Percentiles rank a stretch among this genome's conserved stretches.
phyloP scores from a whole-genome alignment of 768 basidiomycete species.

The Chalciporus piperatus region DNA sequence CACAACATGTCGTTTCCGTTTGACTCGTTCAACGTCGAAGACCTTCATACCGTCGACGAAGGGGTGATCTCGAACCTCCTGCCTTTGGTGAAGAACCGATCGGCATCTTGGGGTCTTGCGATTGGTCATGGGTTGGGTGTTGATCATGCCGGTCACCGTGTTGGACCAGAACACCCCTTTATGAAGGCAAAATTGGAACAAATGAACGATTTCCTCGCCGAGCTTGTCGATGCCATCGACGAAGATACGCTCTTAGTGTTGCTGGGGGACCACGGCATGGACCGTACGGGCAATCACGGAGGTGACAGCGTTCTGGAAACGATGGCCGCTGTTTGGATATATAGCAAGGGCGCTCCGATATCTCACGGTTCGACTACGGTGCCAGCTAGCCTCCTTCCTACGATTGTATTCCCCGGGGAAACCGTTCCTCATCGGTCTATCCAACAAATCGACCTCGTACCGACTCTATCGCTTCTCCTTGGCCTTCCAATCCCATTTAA shows the following conservation, averaged over 20 bases:
- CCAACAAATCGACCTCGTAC: slow-evolving; percentile 92
- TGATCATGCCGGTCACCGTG: slow-evolving; percentile 93
- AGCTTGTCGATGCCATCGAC: slow-evolving; percentile 72
- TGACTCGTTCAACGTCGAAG: slow-evolving; percentile 98
- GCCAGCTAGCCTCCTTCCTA: slow-evolving; percentile 52
- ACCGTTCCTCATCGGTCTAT: slow-evolving; percentile 55
- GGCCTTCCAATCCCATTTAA: slow-evolving; percentile 95
- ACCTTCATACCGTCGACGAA: slow-evolving; percentile 91
- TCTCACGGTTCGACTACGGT: slow-evolving; percentile 33
- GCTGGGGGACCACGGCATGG: slow-evolving; percentile 98
- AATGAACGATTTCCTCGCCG: slow-evolving; percentile 77
- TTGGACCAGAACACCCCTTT: slow-evolving; percentile 83
- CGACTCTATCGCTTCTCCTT: slow-evolving; percentile 83
- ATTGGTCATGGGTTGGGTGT: slow-evolving; percentile 94
- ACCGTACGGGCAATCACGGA: slow-evolving; percentile 90
- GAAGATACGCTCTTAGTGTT: slow-evolving; percentile 90
- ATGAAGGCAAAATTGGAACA: slow-evolving; percentile 86
- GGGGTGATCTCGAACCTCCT: slow-evolving; percentile 85
- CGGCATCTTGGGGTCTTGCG: slow-evolving; percentile 75
- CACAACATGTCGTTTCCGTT: slow-evolving; percentile 77
- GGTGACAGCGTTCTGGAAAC: slow-evolving; percentile 88
- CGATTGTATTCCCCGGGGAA: slow-evolving; percentile 59
- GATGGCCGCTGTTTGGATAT: slow-evolving; percentile 86
- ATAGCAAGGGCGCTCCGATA: slow-evolving; percentile 69
- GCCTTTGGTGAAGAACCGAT: slow-evolving; percentile 59